Conservation (phyloP, 2,329 filamentous ascomycete species). For the Penicillium olsonii region DNA sequence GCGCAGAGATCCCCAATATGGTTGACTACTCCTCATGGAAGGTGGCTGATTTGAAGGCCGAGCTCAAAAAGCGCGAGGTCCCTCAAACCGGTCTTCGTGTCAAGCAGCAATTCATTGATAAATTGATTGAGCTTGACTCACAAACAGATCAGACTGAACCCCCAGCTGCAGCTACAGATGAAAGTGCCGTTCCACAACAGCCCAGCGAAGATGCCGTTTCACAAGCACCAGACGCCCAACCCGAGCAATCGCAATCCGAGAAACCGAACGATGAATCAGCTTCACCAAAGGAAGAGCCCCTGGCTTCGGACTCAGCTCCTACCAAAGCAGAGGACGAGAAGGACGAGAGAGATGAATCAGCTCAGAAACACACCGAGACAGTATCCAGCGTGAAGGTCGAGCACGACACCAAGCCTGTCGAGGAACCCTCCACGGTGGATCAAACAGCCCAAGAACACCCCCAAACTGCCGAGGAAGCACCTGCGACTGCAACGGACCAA, state of each 20-base stretch:
- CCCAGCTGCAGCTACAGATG: slow-evolving; percentile 16
- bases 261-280: slow-evolving; percentile 11
- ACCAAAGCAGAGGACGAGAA: slow-evolving; percentile 11
- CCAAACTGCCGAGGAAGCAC: not conserved
- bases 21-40: slow-evolving; percentile 63
- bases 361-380: not conserved
- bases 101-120: slow-evolving; percentile 64
- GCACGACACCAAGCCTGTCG: slow-evolving; percentile 23
- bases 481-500: not conserved
- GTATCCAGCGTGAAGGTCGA: not conserved
- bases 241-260: slow-evolving; percentile 12
- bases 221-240: slow-evolving; percentile 19
- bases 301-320: not conserved
- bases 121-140: slow-evolving; percentile 53
- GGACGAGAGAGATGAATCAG: slow-evolving; percentile 10
- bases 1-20: slow-evolving; percentile 38
- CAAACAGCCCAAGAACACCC: not conserved
- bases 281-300: not conserved
- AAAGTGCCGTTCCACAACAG: slow-evolving; percentile 6
- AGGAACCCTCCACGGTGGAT: slow-evolving; percentile 1
- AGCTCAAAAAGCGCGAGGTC: slow-evolving; percentile 72
- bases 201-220: slow-evolving; percentile 9
- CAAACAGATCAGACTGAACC: slow-evolving; percentile 33
- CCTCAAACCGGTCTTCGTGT: slow-evolving; percentile 69
- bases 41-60: slow-evolving; percentile 72